Conservation (phyloP, 129 eudicot genomes). For the Flaveria linearis region DNA sequence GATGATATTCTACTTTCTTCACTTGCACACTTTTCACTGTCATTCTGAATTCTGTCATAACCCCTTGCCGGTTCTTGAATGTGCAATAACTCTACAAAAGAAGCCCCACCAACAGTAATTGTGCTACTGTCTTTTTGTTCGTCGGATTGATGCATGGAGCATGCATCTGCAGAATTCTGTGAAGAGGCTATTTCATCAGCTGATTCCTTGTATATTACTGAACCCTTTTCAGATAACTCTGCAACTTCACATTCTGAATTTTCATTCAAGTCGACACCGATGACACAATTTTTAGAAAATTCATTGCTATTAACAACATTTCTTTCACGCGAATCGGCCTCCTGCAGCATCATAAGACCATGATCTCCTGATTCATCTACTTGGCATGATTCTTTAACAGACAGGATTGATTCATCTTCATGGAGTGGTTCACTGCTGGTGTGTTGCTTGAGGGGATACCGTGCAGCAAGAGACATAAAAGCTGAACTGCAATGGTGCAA, state of each 20-base stretch:
- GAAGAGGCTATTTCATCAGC: conserved; percentile 59
- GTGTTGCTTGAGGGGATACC: conserved; percentile 60
- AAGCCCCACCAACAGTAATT: conserved; percentile 34
- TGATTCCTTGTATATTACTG: conserved; percentile 33
- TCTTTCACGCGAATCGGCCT: conserved; percentile 33
- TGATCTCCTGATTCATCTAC: conserved; percentile 45
- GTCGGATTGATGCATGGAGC: conserved; percentile 38
- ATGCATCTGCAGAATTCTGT: conserved; percentile 56
- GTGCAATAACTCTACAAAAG: conserved; percentile 62
- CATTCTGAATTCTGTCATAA: conserved; percentile 32
- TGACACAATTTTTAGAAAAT: conserved; percentile 30
- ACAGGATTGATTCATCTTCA: conserved; percentile 39
- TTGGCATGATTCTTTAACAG: conserved; percentile 44
- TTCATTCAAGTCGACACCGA: conserved; percentile 36
- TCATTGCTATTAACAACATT: conserved; percentile 51
- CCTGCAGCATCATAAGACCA: conserved; percentile 36
- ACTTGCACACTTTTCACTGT: conserved; percentile 36
- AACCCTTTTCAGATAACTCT: conserved; percentile 30
- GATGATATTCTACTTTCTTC: conserved; percentile 62
- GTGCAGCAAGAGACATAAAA: conserved; percentile 87
- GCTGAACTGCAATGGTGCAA: conserved; percentile 75
- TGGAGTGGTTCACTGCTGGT: conserved; percentile 27
- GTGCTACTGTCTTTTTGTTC: conserved; percentile 31
- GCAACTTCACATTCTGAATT: conserved; percentile 36
- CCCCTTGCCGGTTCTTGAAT: conserved; percentile 47